These are phyloP conservation scores for Amoebophrya sp. DNA, from an alignment of 169 alveolate genomes.

Conservation along the genomic window DNA sequence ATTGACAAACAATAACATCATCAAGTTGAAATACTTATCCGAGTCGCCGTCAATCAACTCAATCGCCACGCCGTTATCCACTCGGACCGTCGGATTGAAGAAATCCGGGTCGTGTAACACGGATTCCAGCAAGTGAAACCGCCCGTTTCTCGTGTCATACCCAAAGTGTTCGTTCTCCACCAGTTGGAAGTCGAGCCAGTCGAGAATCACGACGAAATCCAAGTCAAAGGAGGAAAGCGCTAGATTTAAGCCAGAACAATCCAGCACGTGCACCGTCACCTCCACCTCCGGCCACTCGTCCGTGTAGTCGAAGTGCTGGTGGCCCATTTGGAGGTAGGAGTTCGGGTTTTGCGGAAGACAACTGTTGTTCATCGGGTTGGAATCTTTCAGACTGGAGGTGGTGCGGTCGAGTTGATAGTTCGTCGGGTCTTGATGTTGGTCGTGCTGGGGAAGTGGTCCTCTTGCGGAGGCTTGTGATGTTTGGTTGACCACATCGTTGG, in stretches of 20 bases:
- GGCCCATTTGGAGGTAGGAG: neutral
- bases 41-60: neutral
- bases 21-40: too few relatives aligned
- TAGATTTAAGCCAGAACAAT: neutral
- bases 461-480: too few relatives aligned
- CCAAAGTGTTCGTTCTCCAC: neutral
- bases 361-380: too few relatives aligned
- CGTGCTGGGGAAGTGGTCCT: too few relatives aligned
- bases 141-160: neutral
- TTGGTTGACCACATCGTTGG: too few relatives aligned
- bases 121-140: neutral
- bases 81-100: neutral
- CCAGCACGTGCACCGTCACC: neutral
- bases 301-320: neutral
- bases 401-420: too few relatives aligned
- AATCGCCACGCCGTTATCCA: neutral
- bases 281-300: neutral
- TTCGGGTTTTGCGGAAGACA: too few relatives aligned
- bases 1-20: too few relatives aligned
- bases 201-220: neutral
- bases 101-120: neutral
- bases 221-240: neutral
- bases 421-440: too few relatives aligned
- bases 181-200: neutral
- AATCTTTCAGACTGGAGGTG: too few relatives aligned